phyloP scores from a whole-genome alignment of 2,329 filamentous ascomycete species.

The Trichoderma sp. region DNA sequence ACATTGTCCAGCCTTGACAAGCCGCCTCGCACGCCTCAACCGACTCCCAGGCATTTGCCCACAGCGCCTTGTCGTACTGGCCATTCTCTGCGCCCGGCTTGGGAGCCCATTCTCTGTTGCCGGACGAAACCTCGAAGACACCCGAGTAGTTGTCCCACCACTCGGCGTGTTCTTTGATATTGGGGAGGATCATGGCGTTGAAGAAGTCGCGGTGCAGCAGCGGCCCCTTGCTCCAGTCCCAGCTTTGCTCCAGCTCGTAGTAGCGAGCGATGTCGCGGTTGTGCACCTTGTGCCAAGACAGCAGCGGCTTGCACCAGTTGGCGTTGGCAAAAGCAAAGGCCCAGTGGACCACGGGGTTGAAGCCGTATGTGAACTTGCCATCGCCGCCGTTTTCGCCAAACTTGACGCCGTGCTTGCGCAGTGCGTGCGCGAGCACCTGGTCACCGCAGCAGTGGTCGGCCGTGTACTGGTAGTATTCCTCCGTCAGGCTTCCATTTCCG shows the following conservation, averaged over 20 bases:
- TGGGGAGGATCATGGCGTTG: constrained; percentile 25
- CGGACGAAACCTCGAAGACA: constrained; percentile 27
- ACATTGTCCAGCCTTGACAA: constrained; percentile 26
- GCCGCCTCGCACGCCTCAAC: constrained; percentile 28
- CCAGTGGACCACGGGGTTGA: constrained; percentile 31
- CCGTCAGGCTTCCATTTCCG: constrained; percentile 16
- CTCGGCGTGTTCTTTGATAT: constrained; percentile 24
- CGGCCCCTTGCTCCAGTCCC: constrained; percentile 29
- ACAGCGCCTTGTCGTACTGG: constrained; percentile 23
- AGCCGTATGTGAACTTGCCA: constrained; percentile 30
- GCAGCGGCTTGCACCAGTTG: constrained; percentile 30
- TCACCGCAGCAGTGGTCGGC: constrained; percentile 31
- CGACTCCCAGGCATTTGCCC: constrained; percentile 29
- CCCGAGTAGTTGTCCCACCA: constrained; percentile 32
- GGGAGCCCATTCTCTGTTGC: constrained; percentile 23
- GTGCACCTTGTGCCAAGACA: constrained; percentile 32
- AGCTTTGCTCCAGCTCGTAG: constrained; percentile 28
- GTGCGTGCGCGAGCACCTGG: constrained; percentile 28
- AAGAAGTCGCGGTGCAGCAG: constrained; percentile 31
- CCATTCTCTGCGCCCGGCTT: constrained; percentile 21
- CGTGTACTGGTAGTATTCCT: constrained; percentile 29
- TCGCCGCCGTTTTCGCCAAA: constrained; percentile 32
- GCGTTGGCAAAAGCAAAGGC: constrained; percentile 26
- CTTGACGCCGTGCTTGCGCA: constrained; percentile 27
- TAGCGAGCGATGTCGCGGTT: constrained; percentile 29